A percentile compares a stretch with the other conserved stretches of the same genome.
phyloP scores from a whole-genome alignment of 2,329 filamentous ascomycete genomes.

The Ilyonectria robusta region DNA sequence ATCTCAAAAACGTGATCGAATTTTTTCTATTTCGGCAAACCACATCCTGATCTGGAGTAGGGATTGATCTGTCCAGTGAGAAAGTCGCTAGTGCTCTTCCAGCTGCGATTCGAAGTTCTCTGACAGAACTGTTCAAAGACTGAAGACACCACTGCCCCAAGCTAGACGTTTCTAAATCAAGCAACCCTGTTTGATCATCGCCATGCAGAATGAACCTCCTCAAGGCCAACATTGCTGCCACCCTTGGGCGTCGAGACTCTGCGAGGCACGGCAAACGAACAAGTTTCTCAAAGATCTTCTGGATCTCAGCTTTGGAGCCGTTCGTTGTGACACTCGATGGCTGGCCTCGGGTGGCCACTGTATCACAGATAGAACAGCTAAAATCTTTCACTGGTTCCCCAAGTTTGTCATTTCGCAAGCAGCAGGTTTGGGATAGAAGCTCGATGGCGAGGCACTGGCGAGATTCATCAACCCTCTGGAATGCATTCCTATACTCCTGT shows the following conservation, averaged over 20 bases:
- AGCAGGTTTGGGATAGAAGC: conserved; percentile 66
- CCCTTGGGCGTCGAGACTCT: conserved; percentile 72
- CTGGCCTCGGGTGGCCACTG: not conserved
- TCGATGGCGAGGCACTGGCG: conserved; percentile 68
- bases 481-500: conserved; percentile 53
- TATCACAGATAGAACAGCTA: conserved; percentile 48
- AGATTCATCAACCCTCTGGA: conserved; percentile 62
- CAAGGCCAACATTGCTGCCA: conserved; percentile 80
- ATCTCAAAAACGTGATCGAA: conserved; percentile 79
- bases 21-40: conserved; percentile 70
- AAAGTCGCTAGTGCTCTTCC: conserved; percentile 79
- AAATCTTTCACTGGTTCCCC: conserved; percentile 8
- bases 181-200: conserved; percentile 64
- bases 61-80: conserved; percentile 56
- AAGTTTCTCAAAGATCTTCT: conserved; percentile 62
- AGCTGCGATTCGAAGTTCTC: conserved; percentile 87
- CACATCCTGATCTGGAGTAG: conserved; percentile 38
- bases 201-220: conserved; percentile 79
- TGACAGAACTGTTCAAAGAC: conserved; percentile 84
- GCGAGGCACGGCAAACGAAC: conserved; percentile 62
- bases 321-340: conserved; percentile 19
- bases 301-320: conserved; percentile 54
- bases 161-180: conserved; percentile 77
- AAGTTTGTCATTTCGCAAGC: conserved; percentile 37
- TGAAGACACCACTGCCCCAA: conserved; percentile 87